Evolutionary conservation across 1,284 basidiomycete species (phyloP).

Genomic region (Ceratobasidium sp.): DNA sequence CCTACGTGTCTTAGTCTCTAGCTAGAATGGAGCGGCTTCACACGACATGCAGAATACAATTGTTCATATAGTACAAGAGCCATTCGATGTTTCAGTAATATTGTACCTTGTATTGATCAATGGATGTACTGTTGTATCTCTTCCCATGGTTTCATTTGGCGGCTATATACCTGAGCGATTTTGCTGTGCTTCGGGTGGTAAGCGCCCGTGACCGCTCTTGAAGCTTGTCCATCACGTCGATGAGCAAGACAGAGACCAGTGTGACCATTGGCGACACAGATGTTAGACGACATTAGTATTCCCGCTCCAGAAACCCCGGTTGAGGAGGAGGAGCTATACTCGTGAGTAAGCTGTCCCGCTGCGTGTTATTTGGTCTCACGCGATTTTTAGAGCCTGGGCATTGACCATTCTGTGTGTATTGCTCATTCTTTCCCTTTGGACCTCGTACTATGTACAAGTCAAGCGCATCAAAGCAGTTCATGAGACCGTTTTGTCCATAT

Average conservation of each 20-base stretch:
- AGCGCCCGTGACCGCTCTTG: constrained; percentile 6
- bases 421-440: constrained; percentile 93
- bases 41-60: constrained; percentile 6
- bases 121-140: constrained; percentile 28
- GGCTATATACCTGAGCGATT: neutral
- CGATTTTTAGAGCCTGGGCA: constrained; percentile 67
- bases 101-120: constrained; percentile 15
- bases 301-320: constrained; percentile 25
- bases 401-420: constrained; percentile 93
- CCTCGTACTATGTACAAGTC: constrained; percentile 97
- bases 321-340: constrained; percentile 33
- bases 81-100: constrained; percentile 34
- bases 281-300: constrained; percentile 1
- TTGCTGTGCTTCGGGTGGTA: neutral
- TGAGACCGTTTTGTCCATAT: constrained; percentile 95
- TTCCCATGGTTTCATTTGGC: neutral
- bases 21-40: neutral
- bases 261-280: neutral
- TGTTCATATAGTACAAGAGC: constrained; percentile 29
- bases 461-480: constrained; percentile 95
- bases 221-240: constrained; percentile 4
- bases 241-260: neutral
- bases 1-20: neutral
- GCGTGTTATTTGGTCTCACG: neutral
- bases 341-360: constrained; percentile 6